Evolutionary conservation across 179 eudicot species (phyloP).

Genomic region (Dionaea muscipula): DNA sequence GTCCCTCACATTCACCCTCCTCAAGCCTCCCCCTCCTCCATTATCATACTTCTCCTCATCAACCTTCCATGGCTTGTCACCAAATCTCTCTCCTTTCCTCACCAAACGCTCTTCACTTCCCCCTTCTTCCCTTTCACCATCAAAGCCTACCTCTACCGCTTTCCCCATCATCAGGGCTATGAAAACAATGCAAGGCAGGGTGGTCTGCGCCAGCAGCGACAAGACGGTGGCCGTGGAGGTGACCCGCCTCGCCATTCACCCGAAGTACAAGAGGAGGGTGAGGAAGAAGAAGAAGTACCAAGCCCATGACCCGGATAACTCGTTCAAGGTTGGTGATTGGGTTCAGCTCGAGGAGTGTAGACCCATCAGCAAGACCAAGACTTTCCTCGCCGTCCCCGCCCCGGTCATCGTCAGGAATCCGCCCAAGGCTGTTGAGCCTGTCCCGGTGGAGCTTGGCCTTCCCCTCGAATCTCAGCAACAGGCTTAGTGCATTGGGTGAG

Average conservation of each 20-base stretch:
- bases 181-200: slow-evolving; percentile 56
- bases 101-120: slow-evolving; percentile 21
- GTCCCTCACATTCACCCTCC: slow-evolving; percentile 43
- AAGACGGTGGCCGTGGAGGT: slow-evolving; percentile 82
- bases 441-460: slow-evolving; percentile 33
- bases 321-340: slow-evolving; percentile 44
- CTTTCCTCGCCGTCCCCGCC: slow-evolving; percentile 44
- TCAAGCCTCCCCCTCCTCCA: slow-evolving; percentile 29
- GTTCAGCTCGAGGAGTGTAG: slow-evolving; percentile 57
- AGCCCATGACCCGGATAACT: slow-evolving; percentile 74
- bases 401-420: slow-evolving; percentile 5
- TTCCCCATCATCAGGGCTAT: slow-evolving; percentile 52
- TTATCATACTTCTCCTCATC: slow-evolving; percentile 32
- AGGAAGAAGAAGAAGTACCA: slow-evolving; percentile 83
- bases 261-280: slow-evolving; percentile 73
- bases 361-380: slow-evolving; percentile 83
- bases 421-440: slow-evolving; percentile 12
- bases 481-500: neutral
- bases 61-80: slow-evolving; percentile 47
- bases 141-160: slow-evolving; percentile 6
- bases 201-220: slow-evolving; percentile 59
- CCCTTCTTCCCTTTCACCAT: slow-evolving; percentile 16
- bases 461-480: slow-evolving; percentile 42
- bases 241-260: slow-evolving; percentile 69
- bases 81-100: slow-evolving; percentile 17